These are phyloP conservation scores for Pistacia atlantica DNA, from an alignment of 345 rosid genomes.

Conservation along the genomic window DNA sequence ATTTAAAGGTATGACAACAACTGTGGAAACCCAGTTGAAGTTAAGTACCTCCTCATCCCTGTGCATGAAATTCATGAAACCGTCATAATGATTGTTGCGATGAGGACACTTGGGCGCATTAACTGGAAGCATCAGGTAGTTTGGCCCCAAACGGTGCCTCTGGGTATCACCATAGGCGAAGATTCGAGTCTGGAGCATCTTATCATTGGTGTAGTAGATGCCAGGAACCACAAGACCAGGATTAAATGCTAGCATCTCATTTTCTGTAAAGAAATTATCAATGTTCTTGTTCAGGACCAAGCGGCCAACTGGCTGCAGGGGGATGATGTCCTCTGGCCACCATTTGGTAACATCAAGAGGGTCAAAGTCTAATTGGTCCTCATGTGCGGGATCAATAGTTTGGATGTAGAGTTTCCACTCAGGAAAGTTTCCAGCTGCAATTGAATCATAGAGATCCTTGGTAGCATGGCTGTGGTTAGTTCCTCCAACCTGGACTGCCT, in stretches of 20 bases:
- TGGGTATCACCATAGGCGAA: constrained; percentile 94
- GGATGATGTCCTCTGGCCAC: constrained; percentile 97
- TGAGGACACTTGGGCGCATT: constrained; percentile 95
- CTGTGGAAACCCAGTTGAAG: background rate
- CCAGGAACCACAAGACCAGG: constrained; percentile 96
- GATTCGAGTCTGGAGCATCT: constrained; percentile 79
- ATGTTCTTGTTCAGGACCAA: constrained; percentile 94
- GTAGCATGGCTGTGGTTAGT: constrained; percentile 97
- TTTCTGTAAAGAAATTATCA: constrained; percentile 91
- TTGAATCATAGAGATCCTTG: constrained; percentile 87
- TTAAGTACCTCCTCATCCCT: constrained; percentile 83
- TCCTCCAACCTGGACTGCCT: constrained; percentile 88
- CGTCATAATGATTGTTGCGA: constrained; percentile 94
- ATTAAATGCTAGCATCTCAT: constrained; percentile 91
- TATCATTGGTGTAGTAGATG: constrained; percentile 81
- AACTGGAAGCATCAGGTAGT: constrained; percentile 88
- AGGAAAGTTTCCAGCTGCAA: constrained; percentile 91
- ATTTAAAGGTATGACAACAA: background rate
- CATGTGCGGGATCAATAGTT: constrained; percentile 81
- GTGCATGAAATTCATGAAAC: constrained; percentile 92
- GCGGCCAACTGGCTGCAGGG: constrained; percentile 95
- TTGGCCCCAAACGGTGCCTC: constrained; percentile 97
- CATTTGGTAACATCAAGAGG: constrained; percentile 95
- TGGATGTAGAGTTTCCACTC: constrained; percentile 92
- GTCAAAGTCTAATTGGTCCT: constrained; percentile 82